Conservation (phyloP, 176 grass and related monocot species). For the Lolium rigidum region DNA sequence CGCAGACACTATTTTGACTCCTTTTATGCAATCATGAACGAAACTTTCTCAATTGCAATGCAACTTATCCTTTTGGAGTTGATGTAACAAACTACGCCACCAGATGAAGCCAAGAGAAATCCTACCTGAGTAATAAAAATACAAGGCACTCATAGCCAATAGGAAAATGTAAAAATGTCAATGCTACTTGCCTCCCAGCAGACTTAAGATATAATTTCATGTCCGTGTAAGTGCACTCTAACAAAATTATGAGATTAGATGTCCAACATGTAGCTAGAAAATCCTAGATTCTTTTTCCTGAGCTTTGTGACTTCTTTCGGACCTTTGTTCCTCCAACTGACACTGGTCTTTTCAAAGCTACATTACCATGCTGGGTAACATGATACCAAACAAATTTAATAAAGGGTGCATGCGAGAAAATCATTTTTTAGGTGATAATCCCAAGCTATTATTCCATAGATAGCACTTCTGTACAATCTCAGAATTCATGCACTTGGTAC, state of each 20-base stretch:
- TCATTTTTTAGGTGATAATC: constrained; percentile 8
- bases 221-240: background rate
- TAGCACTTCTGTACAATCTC: background rate
- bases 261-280: background rate
- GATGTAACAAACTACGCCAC: no score
- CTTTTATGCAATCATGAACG: background rate
- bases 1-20: background rate
- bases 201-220: background rate
- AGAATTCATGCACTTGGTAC: background rate
- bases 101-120: background rate
- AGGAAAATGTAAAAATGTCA: background rate
- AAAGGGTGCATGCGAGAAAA: constrained; percentile 3
- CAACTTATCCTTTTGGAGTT: no score
- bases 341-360: background rate
- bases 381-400: constrained; percentile 22
- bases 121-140: background rate
- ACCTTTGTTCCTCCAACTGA: background rate
- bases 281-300: background rate
- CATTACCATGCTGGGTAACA: background rate
- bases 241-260: background rate
- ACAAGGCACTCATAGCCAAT: background rate
- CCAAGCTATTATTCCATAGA: background rate
- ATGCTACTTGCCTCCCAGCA: background rate
- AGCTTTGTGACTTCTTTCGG: constrained; percentile 22
- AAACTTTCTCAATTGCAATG: background rate